These are phyloP conservation scores for Eragrostis tef DNA, from an alignment of 202 grass and related monocot species.

Conservation along the genomic window DNA sequence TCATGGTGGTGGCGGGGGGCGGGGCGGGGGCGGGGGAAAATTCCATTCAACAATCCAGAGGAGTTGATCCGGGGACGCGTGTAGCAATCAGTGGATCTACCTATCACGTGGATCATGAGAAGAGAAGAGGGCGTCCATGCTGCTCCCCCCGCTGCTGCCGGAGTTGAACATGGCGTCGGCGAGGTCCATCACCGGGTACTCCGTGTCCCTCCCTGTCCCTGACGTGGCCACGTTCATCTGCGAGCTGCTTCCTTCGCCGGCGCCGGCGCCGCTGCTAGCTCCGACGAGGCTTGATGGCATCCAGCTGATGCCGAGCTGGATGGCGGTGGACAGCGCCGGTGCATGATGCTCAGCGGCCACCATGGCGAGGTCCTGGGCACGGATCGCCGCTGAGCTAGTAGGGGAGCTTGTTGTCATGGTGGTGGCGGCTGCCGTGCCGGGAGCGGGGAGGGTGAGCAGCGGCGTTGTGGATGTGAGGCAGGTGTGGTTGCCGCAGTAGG, in stretches of 20 bases:
- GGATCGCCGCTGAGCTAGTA: background rate
- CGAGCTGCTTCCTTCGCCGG: conserved; percentile 22
- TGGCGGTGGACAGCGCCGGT: conserved; percentile 59
- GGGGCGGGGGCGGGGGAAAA: conserved; percentile 2
- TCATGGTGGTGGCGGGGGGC: background rate
- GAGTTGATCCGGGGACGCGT: background rate
- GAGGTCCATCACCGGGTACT: conserved; percentile 60
- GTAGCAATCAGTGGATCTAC: conserved; percentile 11
- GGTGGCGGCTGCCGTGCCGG: background rate
- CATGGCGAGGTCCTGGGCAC: conserved; percentile 26
- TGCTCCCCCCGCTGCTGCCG: conserved; percentile 54
- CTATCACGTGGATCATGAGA: conserved; percentile 39
- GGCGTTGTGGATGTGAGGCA: conserved; percentile 82
- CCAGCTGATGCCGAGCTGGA: conserved; percentile 67
- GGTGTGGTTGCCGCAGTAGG: conserved; percentile 75
- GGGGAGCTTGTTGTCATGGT: conserved; percentile 31
- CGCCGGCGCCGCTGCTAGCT: background rate
- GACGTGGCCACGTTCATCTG: conserved; percentile 13
- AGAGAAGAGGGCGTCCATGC: conserved; percentile 73
- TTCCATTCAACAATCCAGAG: background rate
- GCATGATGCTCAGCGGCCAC: conserved; percentile 44
- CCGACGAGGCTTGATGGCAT: conserved; percentile 31
- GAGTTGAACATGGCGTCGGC: conserved; percentile 85
- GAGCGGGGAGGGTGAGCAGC: conserved; percentile 50
- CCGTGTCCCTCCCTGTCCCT: conserved; percentile 45